Evolutionary conservation across 768 basidiomycete species (phyloP), one percentile per base, ranked within the genome.

Genomic region (Neoboletus brunneissimus): DNA sequence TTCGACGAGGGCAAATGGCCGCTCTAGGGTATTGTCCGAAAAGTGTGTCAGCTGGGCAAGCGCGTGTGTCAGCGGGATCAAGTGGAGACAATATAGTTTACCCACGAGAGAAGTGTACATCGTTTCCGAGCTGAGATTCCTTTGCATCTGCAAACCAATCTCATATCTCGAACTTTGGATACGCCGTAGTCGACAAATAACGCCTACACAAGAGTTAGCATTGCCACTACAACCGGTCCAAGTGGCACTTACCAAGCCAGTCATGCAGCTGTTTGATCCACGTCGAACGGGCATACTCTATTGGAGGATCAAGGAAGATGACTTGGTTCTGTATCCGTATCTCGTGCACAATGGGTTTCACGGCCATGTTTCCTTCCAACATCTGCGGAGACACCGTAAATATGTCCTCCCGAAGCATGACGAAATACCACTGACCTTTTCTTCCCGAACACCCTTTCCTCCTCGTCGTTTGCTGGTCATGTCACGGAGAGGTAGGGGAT

Each of bases 291-390:
- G 96, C 94, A 64, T 91, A 84, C 71, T 98, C 96, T 76, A 98
- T 92, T 56, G 97, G 97, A 27, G 97, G 97, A 70, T 98, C 96
- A 50, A 98, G 79, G 77, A 97, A 98, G 72, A 99, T 98, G 60
- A 98, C 93, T 70, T 99, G 97, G 69, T 99, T 97, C 68, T 95
- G 91, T 81, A 98, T 98, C 73, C 95, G 84, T 60, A 98, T 91
- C 71, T 98, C 96, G 71, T 98, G 95, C 8, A 96, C 80, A 55
- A 97, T 88, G 0, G 94, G 91, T 63, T 90, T 87, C 61, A 98
- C 71, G 2, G 80, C 78, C 81, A 95, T 85, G 57, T 81, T 81
- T 15, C 82, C 82, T 64, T 93, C 91, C 65, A 87, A 64, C 68
- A 83, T 81, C 90, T 92, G 61, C 32, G 5, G 18, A 38, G 43